A percentile compares a stretch with the other conserved stretches of the same genome.
Conservation (phyloP, 2,329 filamentous ascomycete species). For the Hypoxylon sp. region DNA sequence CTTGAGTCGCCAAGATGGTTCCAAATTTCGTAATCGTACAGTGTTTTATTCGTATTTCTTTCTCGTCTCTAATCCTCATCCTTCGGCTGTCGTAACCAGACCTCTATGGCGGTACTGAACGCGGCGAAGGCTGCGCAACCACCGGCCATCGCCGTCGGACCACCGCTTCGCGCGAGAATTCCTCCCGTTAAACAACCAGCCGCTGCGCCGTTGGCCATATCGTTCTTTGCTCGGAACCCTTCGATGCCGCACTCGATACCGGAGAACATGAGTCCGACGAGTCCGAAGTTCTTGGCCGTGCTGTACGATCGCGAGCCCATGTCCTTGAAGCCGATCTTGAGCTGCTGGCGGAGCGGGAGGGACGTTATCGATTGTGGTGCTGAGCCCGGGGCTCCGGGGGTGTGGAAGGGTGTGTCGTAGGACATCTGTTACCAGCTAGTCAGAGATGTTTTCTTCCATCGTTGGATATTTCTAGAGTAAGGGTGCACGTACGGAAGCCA, state of each 20-base stretch:
- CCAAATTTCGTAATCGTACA: slow-evolving; percentile 33
- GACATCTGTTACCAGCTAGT: slow-evolving; percentile 77
- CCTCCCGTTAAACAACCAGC: slow-evolving; percentile 94
- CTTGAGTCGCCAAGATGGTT: slow-evolving; percentile 40
- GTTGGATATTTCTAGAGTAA: background rate
- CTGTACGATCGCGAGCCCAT: slow-evolving; percentile 89
- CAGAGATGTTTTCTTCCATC: background rate
- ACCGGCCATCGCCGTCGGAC: slow-evolving; percentile 87
- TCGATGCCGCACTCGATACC: slow-evolving; percentile 98
- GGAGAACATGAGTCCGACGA: slow-evolving; percentile 90
- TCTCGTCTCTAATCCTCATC: slow-evolving; percentile 64
- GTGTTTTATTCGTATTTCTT: background rate
- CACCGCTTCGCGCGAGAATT: slow-evolving; percentile 86
- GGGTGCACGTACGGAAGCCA: slow-evolving; percentile 84
- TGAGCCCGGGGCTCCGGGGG: slow-evolving; percentile 55
- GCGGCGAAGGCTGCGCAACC: slow-evolving; percentile 95
- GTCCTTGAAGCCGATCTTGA: slow-evolving; percentile 89
- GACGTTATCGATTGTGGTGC: slow-evolving; percentile 62
- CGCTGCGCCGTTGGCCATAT: slow-evolving; percentile 86
- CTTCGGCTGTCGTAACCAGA: slow-evolving; percentile 85
- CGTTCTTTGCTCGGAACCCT: slow-evolving; percentile 92
- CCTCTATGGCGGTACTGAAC: slow-evolving; percentile 92
- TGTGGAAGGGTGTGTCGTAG: slow-evolving; percentile 91
- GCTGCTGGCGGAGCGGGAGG: slow-evolving; percentile 88
- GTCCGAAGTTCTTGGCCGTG: slow-evolving; percentile 94